Evolutionary conservation across 179 eudicot species (phyloP).

Genomic region (Nepenthes alata): DNA sequence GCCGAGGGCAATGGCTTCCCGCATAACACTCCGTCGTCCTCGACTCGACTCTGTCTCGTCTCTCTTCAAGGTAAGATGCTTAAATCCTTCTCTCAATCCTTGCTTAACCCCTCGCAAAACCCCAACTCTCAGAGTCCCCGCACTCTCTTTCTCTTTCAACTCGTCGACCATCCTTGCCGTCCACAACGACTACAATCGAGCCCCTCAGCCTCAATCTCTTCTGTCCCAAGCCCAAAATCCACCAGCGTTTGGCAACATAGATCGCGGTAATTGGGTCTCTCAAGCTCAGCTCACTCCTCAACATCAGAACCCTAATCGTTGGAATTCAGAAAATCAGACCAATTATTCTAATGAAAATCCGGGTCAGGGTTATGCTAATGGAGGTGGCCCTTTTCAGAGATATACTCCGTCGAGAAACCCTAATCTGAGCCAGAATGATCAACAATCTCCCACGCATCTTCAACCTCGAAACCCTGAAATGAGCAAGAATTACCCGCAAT

Average conservation of each 20-base stretch:
- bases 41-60: conserved; percentile 18
- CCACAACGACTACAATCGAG: conserved; percentile 9
- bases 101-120: conserved; percentile 1
- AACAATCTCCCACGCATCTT: background rate
- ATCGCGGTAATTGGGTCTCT: background rate
- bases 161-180: conserved; percentile 8
- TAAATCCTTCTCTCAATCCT: conserved; percentile 6
- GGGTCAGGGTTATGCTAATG: background rate
- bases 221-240: conserved; percentile 7
- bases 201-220: background rate
- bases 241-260: background rate
- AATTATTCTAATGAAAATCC: background rate
- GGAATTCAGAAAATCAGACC: conserved; percentile 13
- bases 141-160: conserved; percentile 5
- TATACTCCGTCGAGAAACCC: background rate
- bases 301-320: conserved; percentile 6
- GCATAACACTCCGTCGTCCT: conserved; percentile 23
- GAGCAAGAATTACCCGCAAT: no score
- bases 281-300: conserved; percentile 10
- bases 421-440: conserved; percentile 10
- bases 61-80: conserved; percentile 21
- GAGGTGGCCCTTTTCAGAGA: background rate
- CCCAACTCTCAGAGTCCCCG: conserved; percentile 7
- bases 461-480: background rate
- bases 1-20: conserved; percentile 24